Conservation (phyloP, 441 rosid genomes). For the Arabidopsis lyrata region DNA sequence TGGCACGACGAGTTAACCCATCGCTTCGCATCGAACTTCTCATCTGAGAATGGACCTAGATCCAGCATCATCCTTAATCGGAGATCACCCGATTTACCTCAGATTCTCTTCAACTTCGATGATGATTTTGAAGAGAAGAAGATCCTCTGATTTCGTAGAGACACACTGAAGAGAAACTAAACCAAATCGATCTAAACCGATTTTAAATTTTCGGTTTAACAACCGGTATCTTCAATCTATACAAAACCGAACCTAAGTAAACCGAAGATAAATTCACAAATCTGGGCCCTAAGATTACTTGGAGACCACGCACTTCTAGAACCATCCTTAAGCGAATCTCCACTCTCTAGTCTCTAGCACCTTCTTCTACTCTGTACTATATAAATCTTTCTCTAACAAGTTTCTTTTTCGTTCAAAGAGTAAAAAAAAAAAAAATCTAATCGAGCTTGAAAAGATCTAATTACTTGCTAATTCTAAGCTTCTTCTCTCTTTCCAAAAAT, state of each 20-base stretch:
- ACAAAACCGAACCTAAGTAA: conserved; percentile 14
- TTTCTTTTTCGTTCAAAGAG: not conserved
- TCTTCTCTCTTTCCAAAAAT: not conserved
- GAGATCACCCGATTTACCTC: not conserved
- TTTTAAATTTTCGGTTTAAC: not conserved
- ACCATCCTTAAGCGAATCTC: conserved; percentile 26
- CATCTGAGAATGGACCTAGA: conserved; percentile 94
- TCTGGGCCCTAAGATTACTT: conserved; percentile 33
- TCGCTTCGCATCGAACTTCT: conserved; percentile 93
- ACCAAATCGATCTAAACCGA: conserved; percentile 39
- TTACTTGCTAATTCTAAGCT: accelerated
- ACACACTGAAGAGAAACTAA: not conserved
- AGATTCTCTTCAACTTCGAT: conserved; percentile 2
- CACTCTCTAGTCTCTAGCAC: conserved; percentile 25
- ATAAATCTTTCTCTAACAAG: not conserved
- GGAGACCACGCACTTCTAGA: conserved; percentile 43
- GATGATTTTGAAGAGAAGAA: conserved; percentile 6
- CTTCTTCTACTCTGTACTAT: conserved; percentile 33
- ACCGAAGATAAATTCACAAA: conserved; percentile 21
- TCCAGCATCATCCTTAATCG: conserved; percentile 71
- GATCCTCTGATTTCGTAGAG: not conserved
- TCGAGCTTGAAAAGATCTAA: conserved; percentile 6
- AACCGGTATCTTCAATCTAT: conserved; percentile 4
- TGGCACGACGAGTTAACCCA: conserved; percentile 94
- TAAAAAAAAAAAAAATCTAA: not conserved